Percentiles rank a stretch among this genome's conserved stretches.
Evolutionary conservation across 2,329 filamentous ascomycete species (phyloP).

Genomic region (Teratosphaeria destructans): DNA sequence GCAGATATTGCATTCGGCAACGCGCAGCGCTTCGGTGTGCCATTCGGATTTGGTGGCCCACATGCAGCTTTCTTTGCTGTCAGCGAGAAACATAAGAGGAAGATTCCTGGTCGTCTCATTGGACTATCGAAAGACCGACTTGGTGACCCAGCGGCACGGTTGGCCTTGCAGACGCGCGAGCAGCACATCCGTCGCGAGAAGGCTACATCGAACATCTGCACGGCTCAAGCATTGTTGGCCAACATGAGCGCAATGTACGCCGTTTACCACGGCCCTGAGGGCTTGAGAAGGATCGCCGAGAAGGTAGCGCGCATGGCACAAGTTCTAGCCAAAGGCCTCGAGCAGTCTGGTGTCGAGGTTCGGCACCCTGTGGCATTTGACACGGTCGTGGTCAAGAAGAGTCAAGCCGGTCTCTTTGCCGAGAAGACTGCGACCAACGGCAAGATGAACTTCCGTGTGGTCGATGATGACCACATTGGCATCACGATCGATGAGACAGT

Average conservation of each 20-base stretch:
- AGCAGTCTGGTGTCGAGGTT: constrained; percentile 47
- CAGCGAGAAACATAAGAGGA: constrained; percentile 82
- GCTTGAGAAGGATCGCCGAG: constrained; percentile 73
- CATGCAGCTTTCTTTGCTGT: constrained; percentile 95
- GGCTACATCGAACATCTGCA: constrained; percentile 96
- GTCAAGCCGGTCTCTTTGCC: constrained; percentile 42
- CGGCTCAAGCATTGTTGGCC: constrained; percentile 81
- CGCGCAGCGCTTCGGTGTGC: constrained; percentile 83
- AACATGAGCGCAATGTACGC: constrained; percentile 97
- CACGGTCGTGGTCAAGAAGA: constrained; percentile 56
- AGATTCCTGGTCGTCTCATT: constrained; percentile 83
- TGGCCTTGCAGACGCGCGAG: constrained; percentile 85
- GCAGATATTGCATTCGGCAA: constrained; percentile 93
- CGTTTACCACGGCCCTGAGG: constrained; percentile 80
- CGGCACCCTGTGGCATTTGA: constrained; percentile 51
- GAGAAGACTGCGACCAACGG: constrained; percentile 39
- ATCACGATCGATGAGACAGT: constrained; percentile 74
- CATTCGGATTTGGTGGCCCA: constrained; percentile 86
- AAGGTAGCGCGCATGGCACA: constrained; percentile 62
- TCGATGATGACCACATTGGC: constrained; percentile 52
- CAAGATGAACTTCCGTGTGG: constrained; percentile 53
- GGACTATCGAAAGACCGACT: constrained; percentile 85
- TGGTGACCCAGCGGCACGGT: constrained; percentile 67
- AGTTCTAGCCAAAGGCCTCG: constrained; percentile 39
- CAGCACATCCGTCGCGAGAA: constrained; percentile 95